Conservation (phyloP, 768 basidiomycete species). For the Rhodotorula paludigena region DNA sequence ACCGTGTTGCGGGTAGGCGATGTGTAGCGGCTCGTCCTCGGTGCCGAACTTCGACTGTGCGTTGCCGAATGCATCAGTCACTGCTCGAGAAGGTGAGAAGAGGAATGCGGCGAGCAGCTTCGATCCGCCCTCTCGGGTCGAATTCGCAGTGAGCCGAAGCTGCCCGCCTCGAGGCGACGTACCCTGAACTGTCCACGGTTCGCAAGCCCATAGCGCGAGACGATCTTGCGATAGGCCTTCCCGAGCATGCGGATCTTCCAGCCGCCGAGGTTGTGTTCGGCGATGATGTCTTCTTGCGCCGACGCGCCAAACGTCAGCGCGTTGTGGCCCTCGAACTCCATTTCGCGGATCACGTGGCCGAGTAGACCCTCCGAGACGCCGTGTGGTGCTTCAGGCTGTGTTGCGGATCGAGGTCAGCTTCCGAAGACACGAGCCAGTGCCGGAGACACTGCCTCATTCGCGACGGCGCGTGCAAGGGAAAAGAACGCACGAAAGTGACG, state of each 20-base stretch:
- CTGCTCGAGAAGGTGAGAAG: not conserved
- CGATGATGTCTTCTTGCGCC: conserved; percentile 8
- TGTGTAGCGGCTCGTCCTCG: conserved; percentile 21
- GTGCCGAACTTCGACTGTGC: conserved; percentile 25
- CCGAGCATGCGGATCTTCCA: conserved; percentile 25
- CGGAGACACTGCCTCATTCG: no score
- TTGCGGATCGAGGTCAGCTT: not conserved
- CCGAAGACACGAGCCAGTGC: no score
- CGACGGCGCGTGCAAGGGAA: no score
- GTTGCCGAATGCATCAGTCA: not conserved
- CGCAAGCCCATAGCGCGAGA: conserved; percentile 11
- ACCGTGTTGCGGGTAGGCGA: conserved; percentile 16
- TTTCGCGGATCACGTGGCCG: conserved; percentile 27
- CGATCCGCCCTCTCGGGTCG: not conserved
- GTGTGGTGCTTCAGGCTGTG: conserved; percentile 29
- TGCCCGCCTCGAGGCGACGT: not conserved
- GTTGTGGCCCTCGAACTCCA: conserved; percentile 27
- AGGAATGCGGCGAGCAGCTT: no score
- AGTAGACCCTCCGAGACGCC: conserved; percentile 33
- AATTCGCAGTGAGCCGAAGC: no score
- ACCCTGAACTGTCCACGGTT: conserved; percentile 29
- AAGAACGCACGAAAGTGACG: conserved; percentile 29
- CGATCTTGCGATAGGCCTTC: conserved; percentile 32
- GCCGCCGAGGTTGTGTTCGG: conserved; percentile 23
- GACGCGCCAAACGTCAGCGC: conserved; percentile 32